Percentiles rank a stretch among this genome's conserved stretches.
These are phyloP conservation scores for Apophysomyces ossiformis DNA, from an alignment of 371 early-diverging fungal species.

Conservation along the genomic window DNA sequence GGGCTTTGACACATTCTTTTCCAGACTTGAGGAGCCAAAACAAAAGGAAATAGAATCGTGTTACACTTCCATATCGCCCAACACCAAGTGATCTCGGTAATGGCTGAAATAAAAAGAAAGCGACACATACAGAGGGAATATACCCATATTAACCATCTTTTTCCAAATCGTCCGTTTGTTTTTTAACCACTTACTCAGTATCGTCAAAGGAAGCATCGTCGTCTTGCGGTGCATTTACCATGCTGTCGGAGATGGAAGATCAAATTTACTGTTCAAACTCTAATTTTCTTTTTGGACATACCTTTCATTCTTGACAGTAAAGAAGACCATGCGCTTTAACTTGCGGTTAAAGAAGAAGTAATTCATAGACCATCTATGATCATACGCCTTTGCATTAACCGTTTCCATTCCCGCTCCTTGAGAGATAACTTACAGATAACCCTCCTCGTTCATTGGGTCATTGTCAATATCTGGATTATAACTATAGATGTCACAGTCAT, in stretches of 20 bases:
- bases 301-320: slow-evolving; percentile 87
- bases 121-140: too few relatives aligned
- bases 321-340: slow-evolving; percentile 88
- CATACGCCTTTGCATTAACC: not conserved
- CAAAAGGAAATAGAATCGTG: slow-evolving; percentile 14
- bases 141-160: not conserved
- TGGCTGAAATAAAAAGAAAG: slow-evolving; percentile 25
- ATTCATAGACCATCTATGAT: slow-evolving; percentile 86
- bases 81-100: slow-evolving; percentile 42
- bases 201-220: slow-evolving; percentile 33
- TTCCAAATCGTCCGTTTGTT: slow-evolving; percentile 11
- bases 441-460: slow-evolving; percentile 84
- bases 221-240: slow-evolving; percentile 37
- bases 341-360: slow-evolving; percentile 93
- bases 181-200: slow-evolving; percentile 21
- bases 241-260: slow-evolving; percentile 17
- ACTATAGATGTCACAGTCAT: slow-evolving; percentile 87
- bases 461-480: slow-evolving; percentile 86
- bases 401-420: not conserved
- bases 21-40: not conserved
- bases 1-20: not conserved
- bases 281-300: slow-evolving; percentile 28
- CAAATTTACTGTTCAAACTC: not conserved
- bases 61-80: slow-evolving; percentile 51
- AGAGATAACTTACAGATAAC: slow-evolving; percentile 45